These are phyloP conservation scores for Dipteronia sinensis DNA, from an alignment of 345 rosid genomes.

Conservation along the genomic window DNA sequence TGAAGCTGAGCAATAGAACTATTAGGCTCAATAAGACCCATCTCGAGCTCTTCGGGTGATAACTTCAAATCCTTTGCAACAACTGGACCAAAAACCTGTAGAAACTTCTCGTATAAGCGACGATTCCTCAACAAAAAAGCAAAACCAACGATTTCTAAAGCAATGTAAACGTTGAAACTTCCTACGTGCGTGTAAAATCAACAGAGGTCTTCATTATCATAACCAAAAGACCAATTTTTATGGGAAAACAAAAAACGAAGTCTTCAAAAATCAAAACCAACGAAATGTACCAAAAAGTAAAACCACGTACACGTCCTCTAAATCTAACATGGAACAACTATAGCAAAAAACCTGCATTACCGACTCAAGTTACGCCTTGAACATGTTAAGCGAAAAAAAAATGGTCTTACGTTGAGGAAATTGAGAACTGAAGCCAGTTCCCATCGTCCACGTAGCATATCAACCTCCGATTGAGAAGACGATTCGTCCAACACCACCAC, in stretches of 20 bases:
- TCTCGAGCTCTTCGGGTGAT: constrained; percentile 76
- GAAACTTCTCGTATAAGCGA: neutral
- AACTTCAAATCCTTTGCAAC: constrained; percentile 56
- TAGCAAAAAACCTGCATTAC: neutral
- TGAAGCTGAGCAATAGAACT: constrained; percentile 63
- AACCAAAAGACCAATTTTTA: neutral
- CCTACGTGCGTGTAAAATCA: neutral
- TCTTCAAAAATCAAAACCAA: neutral
- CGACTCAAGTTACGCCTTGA: neutral
- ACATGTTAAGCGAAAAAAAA: neutral
- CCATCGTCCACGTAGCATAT: constrained; percentile 72
- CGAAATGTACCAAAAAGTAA: neutral
- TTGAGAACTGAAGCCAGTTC: constrained; percentile 92
- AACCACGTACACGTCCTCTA: neutral
- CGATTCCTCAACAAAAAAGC: neutral
- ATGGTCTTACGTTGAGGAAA: constrained; percentile 56
- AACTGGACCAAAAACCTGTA: constrained; percentile 73
- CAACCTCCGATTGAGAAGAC: constrained; percentile 39
- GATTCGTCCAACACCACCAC: constrained; percentile 29
- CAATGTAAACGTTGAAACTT: neutral
- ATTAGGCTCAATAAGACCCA: constrained; percentile 58
- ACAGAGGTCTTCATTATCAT: neutral
- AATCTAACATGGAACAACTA: neutral
- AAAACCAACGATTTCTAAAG: neutral
- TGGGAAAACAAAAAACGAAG: neutral